Conservation (phyloP, 225 moss, liverwort and hornwort species). For the Neckera pumila region DNA sequence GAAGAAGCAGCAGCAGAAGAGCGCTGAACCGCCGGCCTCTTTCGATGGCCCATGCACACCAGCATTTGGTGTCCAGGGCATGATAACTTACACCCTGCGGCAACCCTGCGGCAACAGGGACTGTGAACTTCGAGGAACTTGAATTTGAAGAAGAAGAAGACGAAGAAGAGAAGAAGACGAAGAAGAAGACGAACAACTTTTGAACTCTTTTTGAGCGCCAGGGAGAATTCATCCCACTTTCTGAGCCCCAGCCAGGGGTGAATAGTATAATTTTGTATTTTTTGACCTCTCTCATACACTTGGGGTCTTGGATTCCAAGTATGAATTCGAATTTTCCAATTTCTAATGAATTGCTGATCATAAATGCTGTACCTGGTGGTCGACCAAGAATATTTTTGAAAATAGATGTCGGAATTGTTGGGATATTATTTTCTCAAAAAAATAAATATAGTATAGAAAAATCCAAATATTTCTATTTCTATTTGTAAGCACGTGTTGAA, state of each 20-base stretch:
- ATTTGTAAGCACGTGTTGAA: rapidly evolving
- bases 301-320: neutral
- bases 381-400: rapidly evolving
- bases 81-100: neutral
- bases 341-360: neutral
- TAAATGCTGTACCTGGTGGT: rapidly evolving
- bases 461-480: neutral
- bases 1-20: neutral
- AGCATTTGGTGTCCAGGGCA: neutral
- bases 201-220: neutral
- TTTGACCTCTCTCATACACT: rapidly evolving
- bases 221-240: neutral
- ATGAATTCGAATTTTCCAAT: neutral
- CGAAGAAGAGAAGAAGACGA: neutral
- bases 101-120: neutral
- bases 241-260: no score
- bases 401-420: rapidly evolving
- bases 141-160: neutral
- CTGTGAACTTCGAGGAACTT: neutral
- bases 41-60: neutral
- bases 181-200: neutral
- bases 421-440: neutral
- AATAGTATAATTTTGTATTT: neutral
- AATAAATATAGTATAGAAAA: rapidly evolving
- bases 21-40: neutral